Percentiles rank a stretch among this genome's conserved stretches.
These are phyloP conservation scores for Solanum paucissectum DNA, from an alignment of 257 asterid genomes.

Conservation along the genomic window DNA sequence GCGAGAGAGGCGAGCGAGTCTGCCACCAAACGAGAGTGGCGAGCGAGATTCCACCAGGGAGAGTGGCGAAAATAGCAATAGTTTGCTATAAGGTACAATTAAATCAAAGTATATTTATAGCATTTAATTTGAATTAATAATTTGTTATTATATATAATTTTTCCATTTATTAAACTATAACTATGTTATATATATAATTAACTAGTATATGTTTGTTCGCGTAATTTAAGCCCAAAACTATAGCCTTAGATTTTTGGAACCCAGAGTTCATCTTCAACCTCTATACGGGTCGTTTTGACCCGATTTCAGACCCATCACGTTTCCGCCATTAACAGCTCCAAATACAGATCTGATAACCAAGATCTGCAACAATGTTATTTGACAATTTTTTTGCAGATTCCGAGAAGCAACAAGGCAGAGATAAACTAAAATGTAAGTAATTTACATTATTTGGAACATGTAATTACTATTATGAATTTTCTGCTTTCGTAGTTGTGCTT, in stretches of 20 bases:
- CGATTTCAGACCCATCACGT: background rate
- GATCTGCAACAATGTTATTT: background rate
- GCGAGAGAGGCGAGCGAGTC: no score
- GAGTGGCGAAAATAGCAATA: no score
- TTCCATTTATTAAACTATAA: no score
- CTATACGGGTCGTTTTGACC: background rate
- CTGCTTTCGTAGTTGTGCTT: background rate
- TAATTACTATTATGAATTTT: background rate
- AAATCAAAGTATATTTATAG: no score
- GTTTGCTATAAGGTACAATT: no score
- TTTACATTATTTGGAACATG: background rate
- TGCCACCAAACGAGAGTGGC: no score
- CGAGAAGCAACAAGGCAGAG: background rate
- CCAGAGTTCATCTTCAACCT: background rate
- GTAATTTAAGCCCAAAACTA: background rate
- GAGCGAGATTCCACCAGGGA: no score
- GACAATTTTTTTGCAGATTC: background rate
- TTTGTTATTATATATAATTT: no score
- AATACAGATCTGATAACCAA: background rate
- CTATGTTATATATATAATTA: no score
- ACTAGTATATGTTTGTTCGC: background rate
- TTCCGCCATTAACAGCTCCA: background rate
- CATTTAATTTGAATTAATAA: no score
- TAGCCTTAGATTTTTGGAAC: background rate
- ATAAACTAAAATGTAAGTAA: background rate